phyloP scores from a whole-genome alignment of 1,139 yeast species.

The Blastobotrys apis region DNA sequence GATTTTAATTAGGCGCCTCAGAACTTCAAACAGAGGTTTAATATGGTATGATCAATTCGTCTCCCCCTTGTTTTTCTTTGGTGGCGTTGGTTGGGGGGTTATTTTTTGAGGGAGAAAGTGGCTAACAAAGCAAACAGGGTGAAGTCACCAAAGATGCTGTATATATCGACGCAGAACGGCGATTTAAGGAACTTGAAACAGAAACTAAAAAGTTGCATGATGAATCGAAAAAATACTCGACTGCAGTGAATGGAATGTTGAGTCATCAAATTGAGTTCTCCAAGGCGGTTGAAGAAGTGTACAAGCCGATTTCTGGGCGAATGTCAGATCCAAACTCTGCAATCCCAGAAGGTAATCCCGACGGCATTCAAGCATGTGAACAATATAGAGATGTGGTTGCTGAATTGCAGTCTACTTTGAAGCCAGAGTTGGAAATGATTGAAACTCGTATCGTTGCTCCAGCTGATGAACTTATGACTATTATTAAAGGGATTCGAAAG shows the following conservation, averaged over 20 bases:
- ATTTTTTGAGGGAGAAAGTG: background rate
- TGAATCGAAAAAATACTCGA: slow-evolving; percentile 83
- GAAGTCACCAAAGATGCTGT: slow-evolving; percentile 81
- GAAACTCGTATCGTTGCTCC: slow-evolving; percentile 88
- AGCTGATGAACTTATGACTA: slow-evolving; percentile 81
- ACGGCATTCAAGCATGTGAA: slow-evolving; percentile 91
- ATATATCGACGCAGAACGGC: slow-evolving; percentile 88
- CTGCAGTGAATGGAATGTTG: slow-evolving; percentile 90
- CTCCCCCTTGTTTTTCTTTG: too few relatives aligned
- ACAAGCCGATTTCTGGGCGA: slow-evolving; percentile 92
- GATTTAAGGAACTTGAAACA: slow-evolving; percentile 84
- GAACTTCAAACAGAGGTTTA: slow-evolving; percentile 39
- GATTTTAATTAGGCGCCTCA: slow-evolving; percentile 50
- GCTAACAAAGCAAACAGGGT: slow-evolving; percentile 40
- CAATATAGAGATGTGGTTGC: slow-evolving; percentile 84
- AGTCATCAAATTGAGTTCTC: slow-evolving; percentile 91
- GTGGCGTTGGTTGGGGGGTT: background rate
- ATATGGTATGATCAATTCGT: slow-evolving; percentile 37
- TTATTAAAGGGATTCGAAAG: slow-evolving; percentile 78
- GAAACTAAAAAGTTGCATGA: slow-evolving; percentile 88
- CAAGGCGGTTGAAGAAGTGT: slow-evolving; percentile 89
- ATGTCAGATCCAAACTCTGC: slow-evolving; percentile 83
- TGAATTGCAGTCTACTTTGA: slow-evolving; percentile 76
- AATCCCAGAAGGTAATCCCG: slow-evolving; percentile 89
- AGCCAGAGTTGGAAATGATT: slow-evolving; percentile 90